Base-by-base conservation (phyloP, 768 basidiomycete species). In the Pulveroboletus ravenelii region DNA sequence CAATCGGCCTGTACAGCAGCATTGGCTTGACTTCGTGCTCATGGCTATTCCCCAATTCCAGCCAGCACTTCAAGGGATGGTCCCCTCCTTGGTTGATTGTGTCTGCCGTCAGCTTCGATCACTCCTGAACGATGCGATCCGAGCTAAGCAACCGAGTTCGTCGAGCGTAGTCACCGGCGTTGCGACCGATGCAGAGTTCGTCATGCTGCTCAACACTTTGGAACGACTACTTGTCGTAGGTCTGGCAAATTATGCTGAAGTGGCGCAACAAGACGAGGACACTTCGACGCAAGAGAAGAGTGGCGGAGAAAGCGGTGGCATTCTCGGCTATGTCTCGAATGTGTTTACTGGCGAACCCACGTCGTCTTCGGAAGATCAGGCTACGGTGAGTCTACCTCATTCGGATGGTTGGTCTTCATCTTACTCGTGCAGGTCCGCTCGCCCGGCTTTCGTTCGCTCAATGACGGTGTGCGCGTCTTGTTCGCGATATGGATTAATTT, bases 21-120 rank as follows among this genome's bases (percentile, higher is more conserved):
- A 96, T 59, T 98, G 95, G 95, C 76, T 98, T 25, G 95, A 98
- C 64, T 98, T 99, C 65, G 77, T 97, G 52, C 78, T 95, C 47
- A 89, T 90, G 84, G 89, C 92, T 1, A 72, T 94, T 15, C 85
- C 91, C 5, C 89, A 92, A 58, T 89, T 93, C 62, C 86, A 87
- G 51, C 83, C 84, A 17, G 73, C 80, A 2, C 71, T 90, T 1
- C 81, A 85, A 45, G 72, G 77, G 10, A 76, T 85, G 32, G 74
- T 95, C 20, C 71, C 79, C 3, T 85, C 92, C 2, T 74, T 98
- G 27, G 84, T 79, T 53, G 91, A 91, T 52, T 87, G 89, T 58
- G 64, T 95, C 52, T 87, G 87, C 61, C 74, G 77, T 36, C 90
- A 92, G 54, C 67, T 94, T 23, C 74, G 77, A 14, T 61, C 64